A percentile compares a stretch with the other conserved stretches of the same genome.
These are phyloP conservation scores for Neurospora sp. DNA, from an alignment of 495 filamentous ascomycete species.

Conservation along the genomic window DNA sequence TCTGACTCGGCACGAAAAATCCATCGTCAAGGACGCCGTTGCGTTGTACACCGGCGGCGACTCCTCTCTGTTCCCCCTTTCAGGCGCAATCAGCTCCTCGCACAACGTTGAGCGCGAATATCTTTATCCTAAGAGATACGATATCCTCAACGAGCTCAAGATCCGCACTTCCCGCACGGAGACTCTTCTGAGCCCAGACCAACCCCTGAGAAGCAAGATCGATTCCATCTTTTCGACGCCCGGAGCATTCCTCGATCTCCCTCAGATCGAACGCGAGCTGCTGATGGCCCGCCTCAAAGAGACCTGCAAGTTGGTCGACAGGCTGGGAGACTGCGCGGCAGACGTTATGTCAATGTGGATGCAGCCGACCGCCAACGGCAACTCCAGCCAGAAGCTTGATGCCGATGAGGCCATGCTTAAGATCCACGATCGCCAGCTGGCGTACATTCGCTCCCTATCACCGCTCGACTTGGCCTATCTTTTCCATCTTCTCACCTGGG, in stretches of 20 bases:
- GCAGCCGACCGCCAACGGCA: background rate
- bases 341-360: background rate
- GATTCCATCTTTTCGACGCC: background rate
- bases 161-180: slow-evolving; percentile 11
- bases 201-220: background rate
- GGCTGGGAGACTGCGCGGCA: slow-evolving; percentile 11
- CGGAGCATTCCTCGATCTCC: background rate
- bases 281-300: slow-evolving; percentile 9
- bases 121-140: slow-evolving; percentile 9
- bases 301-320: slow-evolving; percentile 7
- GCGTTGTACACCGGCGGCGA: background rate
- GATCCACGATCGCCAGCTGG: slow-evolving; percentile 7
- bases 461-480: slow-evolving; percentile 17
- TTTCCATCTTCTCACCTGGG: slow-evolving; percentile 3
- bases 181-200: slow-evolving; percentile 5
- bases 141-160: slow-evolving; percentile 18
- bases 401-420: background rate
- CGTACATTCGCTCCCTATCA: slow-evolving; percentile 10
- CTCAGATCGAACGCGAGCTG: background rate
- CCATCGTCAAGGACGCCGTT: slow-evolving; percentile 25
- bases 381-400: background rate
- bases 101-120: slow-evolving; percentile 3
- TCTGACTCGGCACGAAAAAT: slow-evolving; percentile 13
- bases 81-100: slow-evolving; percentile 16
- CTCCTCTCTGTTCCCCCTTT: slow-evolving; percentile 3